phyloP scores from a whole-genome alignment of 345 rosid genomes.

The Eucalyptus pumila region DNA sequence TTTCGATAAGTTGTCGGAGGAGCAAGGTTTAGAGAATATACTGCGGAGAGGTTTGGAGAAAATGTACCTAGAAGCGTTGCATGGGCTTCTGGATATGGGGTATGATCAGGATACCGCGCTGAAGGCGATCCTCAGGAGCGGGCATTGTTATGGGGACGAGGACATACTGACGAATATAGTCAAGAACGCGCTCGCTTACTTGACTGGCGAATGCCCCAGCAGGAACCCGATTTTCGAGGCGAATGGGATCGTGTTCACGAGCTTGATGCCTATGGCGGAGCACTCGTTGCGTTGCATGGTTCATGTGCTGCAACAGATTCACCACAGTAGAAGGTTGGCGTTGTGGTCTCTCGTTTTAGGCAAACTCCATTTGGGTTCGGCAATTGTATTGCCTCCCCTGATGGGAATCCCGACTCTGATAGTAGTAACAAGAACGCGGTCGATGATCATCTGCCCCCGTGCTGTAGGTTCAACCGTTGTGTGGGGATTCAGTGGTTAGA shows the following conservation, averaged over 20 bases:
- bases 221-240: conserved; percentile 12
- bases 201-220: conserved; percentile 24
- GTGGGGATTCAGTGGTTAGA: conserved; percentile 42
- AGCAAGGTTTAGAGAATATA: conserved; percentile 58
- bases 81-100: conserved; percentile 58
- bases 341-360: conserved; percentile 93
- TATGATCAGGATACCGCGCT: conserved; percentile 67
- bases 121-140: conserved; percentile 65
- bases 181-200: conserved; percentile 62
- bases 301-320: conserved; percentile 78
- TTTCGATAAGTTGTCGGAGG: conserved; percentile 11
- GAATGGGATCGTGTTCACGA: conserved; percentile 29
- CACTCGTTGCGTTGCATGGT: conserved; percentile 75
- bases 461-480: conserved; percentile 74
- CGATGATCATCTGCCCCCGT: conserved; percentile 38
- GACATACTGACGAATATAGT: conserved; percentile 73
- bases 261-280: conserved; percentile 67
- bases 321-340: conserved; percentile 86
- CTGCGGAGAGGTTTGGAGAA: conserved; percentile 48
- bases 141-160: conserved; percentile 83
- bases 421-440: conserved; percentile 19
- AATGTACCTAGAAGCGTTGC: conserved; percentile 53
- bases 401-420: conserved; percentile 10
- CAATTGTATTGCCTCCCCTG: conserved; percentile 26
- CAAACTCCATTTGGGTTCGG: conserved; percentile 70